Evolutionary conservation across 2,329 filamentous ascomycete genomes (phyloP).

Genomic region (Clonostachys rosea): DNA sequence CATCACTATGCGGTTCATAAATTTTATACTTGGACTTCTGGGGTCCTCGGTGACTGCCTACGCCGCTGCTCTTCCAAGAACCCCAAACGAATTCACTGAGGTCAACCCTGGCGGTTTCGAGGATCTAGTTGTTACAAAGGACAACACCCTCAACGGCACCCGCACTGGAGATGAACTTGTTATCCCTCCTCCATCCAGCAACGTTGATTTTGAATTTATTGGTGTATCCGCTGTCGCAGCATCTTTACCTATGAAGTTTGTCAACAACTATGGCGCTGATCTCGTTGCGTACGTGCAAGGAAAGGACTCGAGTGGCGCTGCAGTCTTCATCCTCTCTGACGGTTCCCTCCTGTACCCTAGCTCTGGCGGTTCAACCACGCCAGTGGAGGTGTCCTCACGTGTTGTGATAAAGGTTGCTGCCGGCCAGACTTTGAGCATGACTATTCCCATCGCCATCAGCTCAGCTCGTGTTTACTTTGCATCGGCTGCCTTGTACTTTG

Average conservation of each 20-base stretch:
- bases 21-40: too few species aligned
- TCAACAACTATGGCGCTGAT: neutral
- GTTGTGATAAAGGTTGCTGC: constrained; percentile 58
- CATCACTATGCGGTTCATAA: too few species aligned
- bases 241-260: neutral
- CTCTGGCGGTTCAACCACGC: constrained; percentile 45
- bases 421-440: constrained; percentile 54
- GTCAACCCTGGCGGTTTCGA: constrained; percentile 19
- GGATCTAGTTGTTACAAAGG: constrained; percentile 25
- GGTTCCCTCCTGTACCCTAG: constrained; percentile 56
- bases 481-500: constrained; percentile 50
- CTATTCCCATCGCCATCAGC: constrained; percentile 65
- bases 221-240: constrained; percentile 20
- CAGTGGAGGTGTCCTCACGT: constrained; percentile 49
- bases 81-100: constrained; percentile 15
- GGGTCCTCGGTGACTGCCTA: too few species aligned
- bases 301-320: constrained; percentile 47
- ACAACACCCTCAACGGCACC: constrained; percentile 32
- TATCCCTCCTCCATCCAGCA: neutral
- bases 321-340: constrained; percentile 57
- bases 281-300: constrained; percentile 69
- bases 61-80: neutral
- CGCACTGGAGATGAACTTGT: constrained; percentile 5
- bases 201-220: neutral
- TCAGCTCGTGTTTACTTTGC: constrained; percentile 67